Evolutionary conservation across 2,329 filamentous ascomycete genomes (phyloP), one percentile per base, ranked within the genome.

Genomic region (Trichoderma afroharzianum): DNA sequence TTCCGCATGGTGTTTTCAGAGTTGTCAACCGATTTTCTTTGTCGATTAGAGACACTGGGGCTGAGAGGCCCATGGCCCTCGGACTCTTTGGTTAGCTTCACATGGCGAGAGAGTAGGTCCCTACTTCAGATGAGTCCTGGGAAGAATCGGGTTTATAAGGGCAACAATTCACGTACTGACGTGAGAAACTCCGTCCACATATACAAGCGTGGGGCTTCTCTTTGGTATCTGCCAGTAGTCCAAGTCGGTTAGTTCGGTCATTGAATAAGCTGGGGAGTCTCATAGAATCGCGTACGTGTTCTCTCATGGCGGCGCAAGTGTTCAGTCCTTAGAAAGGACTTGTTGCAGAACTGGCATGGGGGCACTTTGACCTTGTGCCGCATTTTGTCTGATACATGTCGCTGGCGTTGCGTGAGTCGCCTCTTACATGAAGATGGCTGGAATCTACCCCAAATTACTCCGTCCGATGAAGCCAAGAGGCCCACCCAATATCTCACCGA

Each of bases 141-240:
- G 32, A 43, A n/a, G 24, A 43, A 15, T 2, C 8, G 7, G 4
- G 3, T 21, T n/a, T 30, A 33, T 3, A 47, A 2, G 14, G 33
- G 28, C 11, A n/a, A 33, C 5, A 9, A 7, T 32, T 1, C 9
- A 59, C 66, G 3, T 18, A 68, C 66, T 68, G 66, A 28, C 66
- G 66, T 18, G 66, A 68, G 39, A 68, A 68, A n/a, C 14, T 47
- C 66, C 66, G 53, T n/a, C 66, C 66, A 33, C 66, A 68, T 15
- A 68, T 68, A 39, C 66, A 68, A 24, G 36, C 66, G 32, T 68
- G 66, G 12, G 66, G 66, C 55, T 68, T 68, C 55, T 68, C 66
- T 12, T 68, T 68, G 21, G 66, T 68, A 36, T 68, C 66, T 68
- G 43, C 66, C 36, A 24, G n/a, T 6, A 4, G 47, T 53, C 55